These are phyloP conservation scores for Cryphonectria nitschkei DNA, from an alignment of 2,329 filamentous ascomycete genomes.

Conservation along the genomic window DNA sequence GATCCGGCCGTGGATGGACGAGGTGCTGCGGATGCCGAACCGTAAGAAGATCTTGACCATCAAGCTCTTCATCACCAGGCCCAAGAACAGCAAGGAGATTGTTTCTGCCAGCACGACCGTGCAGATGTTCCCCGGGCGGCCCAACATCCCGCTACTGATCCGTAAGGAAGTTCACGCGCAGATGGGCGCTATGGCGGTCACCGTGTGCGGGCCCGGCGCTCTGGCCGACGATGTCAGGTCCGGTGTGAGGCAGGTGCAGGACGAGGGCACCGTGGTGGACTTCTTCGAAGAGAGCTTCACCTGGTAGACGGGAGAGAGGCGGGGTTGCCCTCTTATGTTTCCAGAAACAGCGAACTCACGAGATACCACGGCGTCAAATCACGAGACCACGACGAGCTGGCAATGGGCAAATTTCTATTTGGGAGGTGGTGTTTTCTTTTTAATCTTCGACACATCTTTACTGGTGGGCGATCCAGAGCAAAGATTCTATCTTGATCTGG, in stretches of 20 bases:
- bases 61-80: constrained; percentile 87
- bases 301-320: constrained; percentile 46
- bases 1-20: constrained; percentile 84
- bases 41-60: constrained; percentile 84
- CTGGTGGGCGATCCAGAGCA: constrained; percentile 15
- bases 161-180: constrained; percentile 81
- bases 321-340: neutral
- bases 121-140: constrained; percentile 89
- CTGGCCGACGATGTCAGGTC: constrained; percentile 76
- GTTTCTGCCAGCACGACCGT: constrained; percentile 77
- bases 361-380: constrained; percentile 24
- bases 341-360: constrained; percentile 17
- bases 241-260: constrained; percentile 67
- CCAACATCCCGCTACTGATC: constrained; percentile 79
- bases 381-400: constrained; percentile 21
- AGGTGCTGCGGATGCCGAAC: constrained; percentile 75
- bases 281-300: constrained; percentile 80
- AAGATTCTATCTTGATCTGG: constrained; percentile 16
- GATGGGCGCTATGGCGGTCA: constrained; percentile 86
- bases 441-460: constrained; percentile 5
- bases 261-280: constrained; percentile 65
- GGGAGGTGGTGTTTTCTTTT: neutral
- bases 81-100: constrained; percentile 81
- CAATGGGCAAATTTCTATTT: neutral
- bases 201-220: constrained; percentile 75